Base-by-base conservation (phyloP, 768 basidiomycete genomes). In the Lactarius psammicola region DNA sequence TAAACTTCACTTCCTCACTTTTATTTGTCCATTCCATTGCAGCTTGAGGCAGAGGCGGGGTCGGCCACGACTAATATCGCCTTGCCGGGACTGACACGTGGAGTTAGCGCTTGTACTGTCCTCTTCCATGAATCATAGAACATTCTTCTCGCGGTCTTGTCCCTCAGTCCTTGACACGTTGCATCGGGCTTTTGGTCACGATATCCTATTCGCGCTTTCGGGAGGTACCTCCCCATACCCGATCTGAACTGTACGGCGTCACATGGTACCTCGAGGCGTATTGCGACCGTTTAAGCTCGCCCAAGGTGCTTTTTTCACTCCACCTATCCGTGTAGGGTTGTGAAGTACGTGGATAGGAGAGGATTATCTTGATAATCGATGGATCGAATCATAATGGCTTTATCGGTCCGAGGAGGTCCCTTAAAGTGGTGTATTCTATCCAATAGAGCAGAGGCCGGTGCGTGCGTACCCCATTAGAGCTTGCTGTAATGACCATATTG, bases 321-420 rank as follows among this genome's bases (percentile, higher is more conserved):
- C 7, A 17, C 44, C 7, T 18, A 15, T 56, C 64, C 42, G 34
- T 11, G 40, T 57, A 56, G 55, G 42, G 6, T 33, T 18, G 18
- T 38, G 64, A 55, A 59, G 59, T 59, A 31, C 4, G 28, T 49
- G 34, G 53, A 17, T 58, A 30, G 42, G 26, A 15, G 49, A 36
- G 65, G 65, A 42, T 66, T 42, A 62, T 66, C 60, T 65, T 53
- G 65, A 66, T 66, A 57, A 62, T 66, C 65, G 65, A 66, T 66
- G 55, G 60, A 66, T 62, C 20, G 28, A 51, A 40, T 28, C 55
- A 20, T 31, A 42, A 33, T 58, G 49, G 36, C 31, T 57, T 60
- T 66, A 49, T 66, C 60, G 44, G 56, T 53, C 60, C 60, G 60
- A 56, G 36, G 11, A 60, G 8, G 59, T 40, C 36, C 42, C 36